Base-by-base conservation (phyloP, 495 filamentous ascomycete species). In the Aspergillus leporis region DNA sequence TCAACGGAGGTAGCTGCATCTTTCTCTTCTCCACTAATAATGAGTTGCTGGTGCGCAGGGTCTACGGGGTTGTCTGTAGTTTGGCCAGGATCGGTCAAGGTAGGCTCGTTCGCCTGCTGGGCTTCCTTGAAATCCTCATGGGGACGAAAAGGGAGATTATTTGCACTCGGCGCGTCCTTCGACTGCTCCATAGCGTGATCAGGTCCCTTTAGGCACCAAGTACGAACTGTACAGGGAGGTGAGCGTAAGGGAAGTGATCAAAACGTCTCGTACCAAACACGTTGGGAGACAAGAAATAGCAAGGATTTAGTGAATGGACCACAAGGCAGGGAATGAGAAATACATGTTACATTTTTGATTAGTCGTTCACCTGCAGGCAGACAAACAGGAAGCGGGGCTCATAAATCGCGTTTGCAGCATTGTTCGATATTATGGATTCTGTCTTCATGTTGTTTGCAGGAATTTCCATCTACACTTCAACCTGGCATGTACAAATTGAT, bases 1-100 rank as follows among this genome's bases (percentile, higher is more conserved):
- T 67, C 66, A 25, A 66, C 25, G 6, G 30, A 21, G 2, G 51
- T 47, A 18, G 65, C 43, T 1, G 59, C 16, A 1, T 53, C 57
- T 48, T 67, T 51, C 5, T 66, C 60, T 36, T 36, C 32, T 36
- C 32, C 32, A 36, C 32, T 8, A 8, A 5, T 14, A 21, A 14
- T 5, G 2, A 14, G 5, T 43, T 7, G 3, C 40, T 43, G 40
- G 9, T n/a, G 2, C 3, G 40, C 16, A 6, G 40, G 14, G 18
- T n/a, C 18, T 5, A 14, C 40, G 3, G 5, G 16, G 40, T 43
- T 19, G 1, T 19, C 40, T 40, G 36, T n/a, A 9, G 36, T 12
- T 2, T 13, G 16, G 40, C 5, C 18, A 6, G 40, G 16, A 19
- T n/a, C 40, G 18, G 16, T 21, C 16, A 14, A n/a, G 40, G n/a